Conservation (phyloP, 2,329 filamentous ascomycete species). For the Cladobotryum mycophilum region DNA sequence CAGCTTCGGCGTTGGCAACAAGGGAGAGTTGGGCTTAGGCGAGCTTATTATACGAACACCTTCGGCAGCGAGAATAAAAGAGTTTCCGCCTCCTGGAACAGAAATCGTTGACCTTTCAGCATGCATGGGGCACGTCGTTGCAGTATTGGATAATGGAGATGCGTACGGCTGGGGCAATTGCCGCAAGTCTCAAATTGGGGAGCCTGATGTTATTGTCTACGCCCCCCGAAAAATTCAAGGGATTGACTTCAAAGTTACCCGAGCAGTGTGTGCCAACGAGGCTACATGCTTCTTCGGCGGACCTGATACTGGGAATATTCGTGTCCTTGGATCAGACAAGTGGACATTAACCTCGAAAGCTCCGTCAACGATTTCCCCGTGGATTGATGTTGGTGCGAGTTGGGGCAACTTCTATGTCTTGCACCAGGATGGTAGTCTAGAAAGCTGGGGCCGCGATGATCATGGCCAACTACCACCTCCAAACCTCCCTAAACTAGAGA, state of each 20-base stretch:
- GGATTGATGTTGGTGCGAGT: slow-evolving; percentile 66
- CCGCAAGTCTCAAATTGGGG: slow-evolving; percentile 76
- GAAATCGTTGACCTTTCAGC: slow-evolving; percentile 61
- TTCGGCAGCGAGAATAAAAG: slow-evolving; percentile 42
- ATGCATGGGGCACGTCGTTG: slow-evolving; percentile 72
- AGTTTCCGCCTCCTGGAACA: slow-evolving; percentile 58
- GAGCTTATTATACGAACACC: slow-evolving; percentile 43
- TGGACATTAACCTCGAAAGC: slow-evolving; percentile 56
- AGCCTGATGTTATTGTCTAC: slow-evolving; percentile 46
- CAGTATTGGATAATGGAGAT: slow-evolving; percentile 65
- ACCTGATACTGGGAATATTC: slow-evolving; percentile 50
- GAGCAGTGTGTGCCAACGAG: slow-evolving; percentile 74
- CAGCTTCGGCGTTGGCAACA: slow-evolving; percentile 58
- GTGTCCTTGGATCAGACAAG: slow-evolving; percentile 69
- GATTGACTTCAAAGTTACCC: slow-evolving; percentile 54
- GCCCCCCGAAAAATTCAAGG: slow-evolving; percentile 55
- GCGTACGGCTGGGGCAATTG: slow-evolving; percentile 86
- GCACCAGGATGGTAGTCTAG: slow-evolving; percentile 50
- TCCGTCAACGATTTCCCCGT: slow-evolving; percentile 47
- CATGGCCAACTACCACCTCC: slow-evolving; percentile 71
- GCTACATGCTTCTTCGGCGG: slow-evolving; percentile 69
- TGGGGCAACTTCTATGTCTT: slow-evolving; percentile 80
- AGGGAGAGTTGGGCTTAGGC: slow-evolving; percentile 67
- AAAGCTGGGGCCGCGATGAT: slow-evolving; percentile 78
- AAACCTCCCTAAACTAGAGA: slow-evolving; percentile 50